A percentile compares a stretch with the other conserved stretches of the same genome.
These are phyloP conservation scores for Lipomyces sp. DNA, from an alignment of 805 yeast genomes.

Conservation along the genomic window DNA sequence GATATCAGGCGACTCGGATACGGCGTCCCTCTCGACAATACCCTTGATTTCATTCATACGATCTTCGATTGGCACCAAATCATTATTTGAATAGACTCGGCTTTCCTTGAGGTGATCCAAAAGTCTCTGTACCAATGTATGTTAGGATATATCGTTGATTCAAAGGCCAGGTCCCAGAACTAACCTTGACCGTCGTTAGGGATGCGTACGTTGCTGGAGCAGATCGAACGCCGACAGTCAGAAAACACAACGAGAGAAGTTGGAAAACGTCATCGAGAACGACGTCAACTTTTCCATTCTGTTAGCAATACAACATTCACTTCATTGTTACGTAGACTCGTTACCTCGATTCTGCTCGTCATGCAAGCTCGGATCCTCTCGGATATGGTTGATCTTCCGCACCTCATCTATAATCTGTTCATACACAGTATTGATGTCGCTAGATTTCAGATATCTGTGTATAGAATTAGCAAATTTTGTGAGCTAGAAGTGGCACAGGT, in stretches of 20 bases:
- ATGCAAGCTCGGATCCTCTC: constrained; percentile 41
- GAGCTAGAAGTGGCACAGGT: not conserved
- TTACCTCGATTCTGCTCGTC: constrained; percentile 44
- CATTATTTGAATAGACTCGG: constrained; percentile 81
- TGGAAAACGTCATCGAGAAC: constrained; percentile 90
- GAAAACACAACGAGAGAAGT: constrained; percentile 78
- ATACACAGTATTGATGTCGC: constrained; percentile 44
- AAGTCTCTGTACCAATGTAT: constrained; percentile 58
- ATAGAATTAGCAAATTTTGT: not conserved
- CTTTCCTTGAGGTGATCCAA: constrained; percentile 82
- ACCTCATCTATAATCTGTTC: constrained; percentile 43
- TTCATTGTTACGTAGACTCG: not conserved
- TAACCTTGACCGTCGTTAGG: constrained; percentile 66
- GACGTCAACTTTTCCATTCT: constrained; percentile 57
- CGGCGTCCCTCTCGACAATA: constrained; percentile 57
- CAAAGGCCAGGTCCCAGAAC: constrained; percentile 5
- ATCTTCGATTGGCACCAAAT: constrained; percentile 73
- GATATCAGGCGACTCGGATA: constrained; percentile 59
- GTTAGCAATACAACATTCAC: not conserved
- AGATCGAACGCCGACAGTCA: constrained; percentile 88
- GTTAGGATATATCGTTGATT: not conserved
- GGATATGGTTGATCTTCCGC: constrained; percentile 43
- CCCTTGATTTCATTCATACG: constrained; percentile 71
- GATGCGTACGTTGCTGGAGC: constrained; percentile 96
- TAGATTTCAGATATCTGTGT: constrained; percentile 42